Percentiles rank a stretch among this genome's conserved stretches.
phyloP scores from a whole-genome alignment of 2,329 filamentous ascomycete species.

The Oidium heveae region DNA sequence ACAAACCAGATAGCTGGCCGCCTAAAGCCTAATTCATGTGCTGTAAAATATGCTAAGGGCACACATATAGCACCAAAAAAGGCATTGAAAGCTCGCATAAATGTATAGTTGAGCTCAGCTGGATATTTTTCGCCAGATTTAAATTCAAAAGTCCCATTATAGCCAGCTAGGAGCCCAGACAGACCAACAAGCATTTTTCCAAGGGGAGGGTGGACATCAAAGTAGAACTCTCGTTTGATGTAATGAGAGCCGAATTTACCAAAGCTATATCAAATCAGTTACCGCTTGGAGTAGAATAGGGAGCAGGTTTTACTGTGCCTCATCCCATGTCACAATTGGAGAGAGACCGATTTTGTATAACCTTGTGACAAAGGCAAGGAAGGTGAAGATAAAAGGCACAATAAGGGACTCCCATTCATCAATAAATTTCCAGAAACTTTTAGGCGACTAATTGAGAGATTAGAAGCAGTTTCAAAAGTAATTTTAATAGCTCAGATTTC shows the following conservation, averaged over 20 bases:
- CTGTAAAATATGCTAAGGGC: constrained; percentile 85
- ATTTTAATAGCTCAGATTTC: not conserved
- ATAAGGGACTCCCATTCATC: constrained; percentile 37
- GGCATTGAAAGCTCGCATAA: constrained; percentile 96
- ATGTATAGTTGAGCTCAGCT: constrained; percentile 81
- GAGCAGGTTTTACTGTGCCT: constrained; percentile 33
- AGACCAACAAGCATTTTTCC: constrained; percentile 97
- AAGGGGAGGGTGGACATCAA: constrained; percentile 81
- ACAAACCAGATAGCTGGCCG: constrained; percentile 82
- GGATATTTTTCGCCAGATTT: constrained; percentile 96
- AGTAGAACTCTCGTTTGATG: constrained; percentile 98
- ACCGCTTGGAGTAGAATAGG: constrained; percentile 13
- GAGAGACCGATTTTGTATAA: constrained; percentile 48
- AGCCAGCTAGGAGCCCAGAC: constrained; percentile 85
- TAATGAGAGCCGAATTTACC: constrained; percentile 98
- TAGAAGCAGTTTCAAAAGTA: not conserved
- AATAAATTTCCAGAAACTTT: constrained; percentile 21
- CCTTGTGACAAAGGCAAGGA: constrained; percentile 38
- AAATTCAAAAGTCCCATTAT: constrained; percentile 98
- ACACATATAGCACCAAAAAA: constrained; percentile 83
- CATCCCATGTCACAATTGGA: constrained; percentile 51
- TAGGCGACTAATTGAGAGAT: not conserved
- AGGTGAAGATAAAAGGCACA: constrained; percentile 33
- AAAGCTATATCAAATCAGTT: constrained; percentile 28
- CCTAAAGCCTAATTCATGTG: constrained; percentile 67